phyloP scores from a whole-genome alignment of 2,329 filamentous ascomycete species.

The Paecilomyces dactylethromorphus region DNA sequence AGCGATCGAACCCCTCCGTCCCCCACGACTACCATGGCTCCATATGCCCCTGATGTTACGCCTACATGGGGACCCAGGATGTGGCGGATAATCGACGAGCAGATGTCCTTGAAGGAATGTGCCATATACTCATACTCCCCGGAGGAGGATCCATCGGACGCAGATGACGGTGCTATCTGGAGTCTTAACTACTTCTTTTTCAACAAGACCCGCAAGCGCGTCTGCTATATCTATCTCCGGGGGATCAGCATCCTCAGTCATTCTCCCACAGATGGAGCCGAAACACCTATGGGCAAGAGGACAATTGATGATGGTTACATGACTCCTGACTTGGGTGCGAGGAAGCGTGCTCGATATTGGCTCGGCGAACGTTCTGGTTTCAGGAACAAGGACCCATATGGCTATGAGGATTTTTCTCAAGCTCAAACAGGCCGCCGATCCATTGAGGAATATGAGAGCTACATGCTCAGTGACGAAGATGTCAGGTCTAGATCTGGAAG shows the following conservation, averaged over 20 bases:
- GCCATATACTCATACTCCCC: conserved; percentile 85
- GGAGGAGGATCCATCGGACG: conserved; percentile 83
- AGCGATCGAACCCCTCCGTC: conserved; percentile 35
- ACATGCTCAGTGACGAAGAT: conserved; percentile 40
- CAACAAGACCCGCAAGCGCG: conserved; percentile 84
- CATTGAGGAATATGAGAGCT: conserved; percentile 35
- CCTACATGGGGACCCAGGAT: conserved; percentile 80
- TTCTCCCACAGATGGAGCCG: conserved; percentile 52
- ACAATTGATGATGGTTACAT: conserved; percentile 43
- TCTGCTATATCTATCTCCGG: conserved; percentile 87
- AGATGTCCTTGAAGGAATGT: conserved; percentile 88
- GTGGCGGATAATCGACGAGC: conserved; percentile 88
- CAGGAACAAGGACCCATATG: conserved; percentile 35
- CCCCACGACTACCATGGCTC: conserved; percentile 37
- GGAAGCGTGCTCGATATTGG: conserved; percentile 85
- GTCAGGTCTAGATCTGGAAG: conserved; percentile 28
- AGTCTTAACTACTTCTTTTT: conserved; percentile 96
- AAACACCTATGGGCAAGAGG: conserved; percentile 39
- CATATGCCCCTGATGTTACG: conserved; percentile 44
- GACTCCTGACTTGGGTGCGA: conserved; percentile 52
- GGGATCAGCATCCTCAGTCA: conserved; percentile 67
- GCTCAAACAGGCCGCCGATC: conserved; percentile 19
- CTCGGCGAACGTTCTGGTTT: conserved; percentile 59
- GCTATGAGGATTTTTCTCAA: conserved; percentile 27
- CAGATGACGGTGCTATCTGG: conserved; percentile 92